Evolutionary conservation across 768 basidiomycete genomes (phyloP), one percentile per base, ranked within the genome.

Genomic region (Naematelia aurantialba): DNA sequence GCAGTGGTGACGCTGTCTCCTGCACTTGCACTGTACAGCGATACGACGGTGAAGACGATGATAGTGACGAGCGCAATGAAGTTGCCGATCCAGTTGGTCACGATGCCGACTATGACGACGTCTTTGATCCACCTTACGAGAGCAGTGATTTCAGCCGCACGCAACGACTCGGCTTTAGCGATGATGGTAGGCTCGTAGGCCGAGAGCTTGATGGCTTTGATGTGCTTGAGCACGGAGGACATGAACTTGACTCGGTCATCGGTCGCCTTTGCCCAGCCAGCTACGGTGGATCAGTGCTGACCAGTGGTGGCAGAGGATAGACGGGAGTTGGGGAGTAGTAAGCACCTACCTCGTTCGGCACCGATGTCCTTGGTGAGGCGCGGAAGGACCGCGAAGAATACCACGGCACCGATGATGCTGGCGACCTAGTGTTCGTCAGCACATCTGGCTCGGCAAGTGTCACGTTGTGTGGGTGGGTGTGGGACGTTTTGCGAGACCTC

Each of bases 181-280:
- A 17, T 31, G 26, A 64, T 34, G 11, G 27, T 14, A 14, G 50
- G 14, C 24, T 64, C 63, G 45, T 64, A 64, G 11, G 63, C 63
- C 4, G 63, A 64, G 14, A 64, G 26, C 27, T 64, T 64, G 50
- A 64, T 45, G 5, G 63, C 63, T 45, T 64, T 64, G 48, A 64
- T 60, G 34, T 64, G 63, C 10, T 46, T 54, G 4, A 64, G 24
- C 21, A 64, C 63, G 5, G 63, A 64, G 4, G 59, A 31, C 26
- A 57, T 64, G 55, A 58, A 64, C 21, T 58, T 52, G 26, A 64
- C 63, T 10, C 63, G 54, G 1, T 19, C n/a, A 55, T 64, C 63
- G 12, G 63, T 64, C n/a, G 39, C 24, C 22, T 39, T 45, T 1
- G 55, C 63, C 58, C 59, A 64, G 4, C 5, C 46, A 5, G 34